Base-by-base conservation (phyloP, 768 basidiomycete species). In the Termitomyces sp. region DNA sequence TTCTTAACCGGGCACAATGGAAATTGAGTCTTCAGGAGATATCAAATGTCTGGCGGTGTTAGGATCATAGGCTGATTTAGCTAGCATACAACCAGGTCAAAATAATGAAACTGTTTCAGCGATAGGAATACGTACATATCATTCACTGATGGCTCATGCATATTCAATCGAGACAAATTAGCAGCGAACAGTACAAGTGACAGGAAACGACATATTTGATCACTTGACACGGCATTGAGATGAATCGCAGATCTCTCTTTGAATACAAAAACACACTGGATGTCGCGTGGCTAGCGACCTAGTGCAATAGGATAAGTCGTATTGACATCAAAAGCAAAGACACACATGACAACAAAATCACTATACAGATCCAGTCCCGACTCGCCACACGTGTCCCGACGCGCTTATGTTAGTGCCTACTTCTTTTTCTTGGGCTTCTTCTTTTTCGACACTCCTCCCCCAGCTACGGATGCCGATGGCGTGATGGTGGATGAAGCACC, bases 351-450 rank as follows among this genome's bases (percentile, higher is more conserved):
- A 43, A 48, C 17, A 58, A 31, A 34, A 48, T 31, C 31, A 34
- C 48, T 48, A 51, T 55, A 49, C 29, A 42, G 17, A 43, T 29
- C 20, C 20, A 52, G 25, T 34, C 45, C 34, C 34, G 5, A 38
- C 49, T 49, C 15, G 42, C 34, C 3, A 38, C 49, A 52, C 15
- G 42, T 49, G 43, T 56, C 42, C 42, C 46, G 14, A 51, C 48
- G 42, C 40, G 12, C 34, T 45, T 14, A 47, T 49, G 9, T 3
- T 56, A 63, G 32, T 53, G 57, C 42, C 45, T 67, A 85, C 77
- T 89, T 89, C 77, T 86, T 92, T 76, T 91, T 91, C 78, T 89
- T 89, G 51, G 83, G 79, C 73, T 91, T 92, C 78, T 92, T 93
- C 81, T 92, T 93, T 76, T 89, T 91, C 46, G 86, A 58, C 34